Evolutionary conservation across 345 rosid species (phyloP).

Genomic region (Sonneratia caseolaris): DNA sequence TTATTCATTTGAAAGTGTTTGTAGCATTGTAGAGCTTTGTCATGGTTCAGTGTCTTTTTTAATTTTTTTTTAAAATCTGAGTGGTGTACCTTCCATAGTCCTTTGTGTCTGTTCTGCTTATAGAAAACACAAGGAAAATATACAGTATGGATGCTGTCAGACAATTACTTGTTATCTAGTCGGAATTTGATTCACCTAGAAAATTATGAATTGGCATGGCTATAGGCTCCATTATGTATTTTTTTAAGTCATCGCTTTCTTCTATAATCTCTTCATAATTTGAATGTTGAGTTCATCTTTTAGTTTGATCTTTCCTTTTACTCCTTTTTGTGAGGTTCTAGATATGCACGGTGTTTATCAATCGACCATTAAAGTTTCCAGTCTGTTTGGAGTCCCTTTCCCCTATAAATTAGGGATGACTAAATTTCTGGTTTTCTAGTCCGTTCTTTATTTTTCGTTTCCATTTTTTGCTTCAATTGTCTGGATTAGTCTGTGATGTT

Average conservation of each 20-base stretch:
- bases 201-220: background rate
- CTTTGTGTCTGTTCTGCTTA: background rate
- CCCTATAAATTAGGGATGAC: background rate
- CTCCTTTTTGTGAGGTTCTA: background rate
- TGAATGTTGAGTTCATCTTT: background rate
- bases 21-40: background rate
- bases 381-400: background rate
- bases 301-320: background rate
- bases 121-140: background rate
- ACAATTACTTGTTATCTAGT: background rate
- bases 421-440: background rate
- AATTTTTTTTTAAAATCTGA: background rate
- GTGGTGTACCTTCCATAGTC: background rate
- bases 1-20: background rate
- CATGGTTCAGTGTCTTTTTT: too few relatives aligned
- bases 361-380: background rate
- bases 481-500: background rate
- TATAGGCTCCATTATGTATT: too few relatives aligned
- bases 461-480: background rate
- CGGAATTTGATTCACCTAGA: background rate
- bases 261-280: background rate
- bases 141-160: background rate
- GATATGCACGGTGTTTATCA: background rate
- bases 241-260: background rate
- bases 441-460: background rate